Evolutionary conservation across 495 filamentous ascomycete species (phyloP), one percentile per base, ranked within the genome.

Genomic region (Aspergillus baeticus): DNA sequence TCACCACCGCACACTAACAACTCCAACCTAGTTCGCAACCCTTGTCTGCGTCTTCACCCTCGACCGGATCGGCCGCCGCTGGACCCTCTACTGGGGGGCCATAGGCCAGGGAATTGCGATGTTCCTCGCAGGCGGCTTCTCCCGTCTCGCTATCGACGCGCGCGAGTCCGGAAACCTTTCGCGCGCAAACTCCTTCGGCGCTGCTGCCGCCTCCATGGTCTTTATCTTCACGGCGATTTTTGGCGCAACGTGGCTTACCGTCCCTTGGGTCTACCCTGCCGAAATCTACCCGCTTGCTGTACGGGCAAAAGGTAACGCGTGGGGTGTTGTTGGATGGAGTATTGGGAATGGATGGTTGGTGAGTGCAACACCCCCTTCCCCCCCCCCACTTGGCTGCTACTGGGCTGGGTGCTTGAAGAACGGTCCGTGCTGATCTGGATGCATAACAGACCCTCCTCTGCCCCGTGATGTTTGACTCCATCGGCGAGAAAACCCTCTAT

Each of bases 271-370:
- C 5, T 89, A 89, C 54, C 86, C 85, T 0, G 84, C 86, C 14
- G 86, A 90, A 61, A 89, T 89, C 49, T 88, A 89, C 68, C 87
- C 86, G 0, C 68, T 89, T 15, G 78, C 84, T 22, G 80, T 88
- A 10, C 81, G 87, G 21, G 86, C 85, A 5, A 83, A 84, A 29
- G 87, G 87, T 17, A 89, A 88, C 45, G 84, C 87, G n/a, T 88
- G 85, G 83, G 86, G 87, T 60, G 87, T 89, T 0, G 79, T 89
- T 3, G 85, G 87, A 14, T 90, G 86, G 85, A 82, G 78, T 52
- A 87, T 89, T 35, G 85, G 84, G n/a, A 87, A 87, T 55, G 85
- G 83, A 35, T 86, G 84, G 82, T 64, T 79, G 64, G 74, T 78
- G 26, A 68, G 75, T 66, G 14, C 1, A 17, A n/a, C 13, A n/a